Evolutionary conservation across 164 flowering plant species (phyloP).

Genomic region (Nymphaea thermarum): DNA sequence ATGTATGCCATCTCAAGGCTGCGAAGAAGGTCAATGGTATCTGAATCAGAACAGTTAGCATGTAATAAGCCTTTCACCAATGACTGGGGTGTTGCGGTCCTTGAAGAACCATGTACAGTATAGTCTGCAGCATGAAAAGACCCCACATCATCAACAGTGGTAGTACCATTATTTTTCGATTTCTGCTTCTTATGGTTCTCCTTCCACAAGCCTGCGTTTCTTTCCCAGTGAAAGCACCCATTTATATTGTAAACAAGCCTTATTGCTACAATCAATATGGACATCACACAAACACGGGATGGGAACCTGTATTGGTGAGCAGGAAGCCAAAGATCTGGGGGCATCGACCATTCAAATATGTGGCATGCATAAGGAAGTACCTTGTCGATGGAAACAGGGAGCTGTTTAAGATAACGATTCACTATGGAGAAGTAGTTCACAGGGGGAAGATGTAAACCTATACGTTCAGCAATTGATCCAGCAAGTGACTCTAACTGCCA

Average conservation of each 20-base stretch:
- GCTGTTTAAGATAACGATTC: constrained; percentile 42
- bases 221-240: constrained; percentile 74
- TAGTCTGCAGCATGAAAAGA: neutral
- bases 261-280: constrained; percentile 64
- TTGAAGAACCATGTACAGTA: neutral
- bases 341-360: constrained; percentile 76
- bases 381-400: constrained; percentile 49
- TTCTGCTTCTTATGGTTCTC: neutral
- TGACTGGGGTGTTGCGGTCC: neutral
- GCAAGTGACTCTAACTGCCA: constrained; percentile 58
- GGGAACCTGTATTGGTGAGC: constrained; percentile 47
- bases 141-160: neutral
- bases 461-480: constrained; percentile 44
- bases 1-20: constrained; percentile 36
- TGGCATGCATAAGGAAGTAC: constrained; percentile 50
- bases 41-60: constrained; percentile 18
- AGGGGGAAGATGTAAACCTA: constrained; percentile 73
- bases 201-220: neutral
- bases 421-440: constrained; percentile 68
- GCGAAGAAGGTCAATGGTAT: constrained; percentile 31
- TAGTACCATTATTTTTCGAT: neutral
- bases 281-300: constrained; percentile 67
- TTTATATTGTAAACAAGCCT: constrained; percentile 56
- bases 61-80: neutral
- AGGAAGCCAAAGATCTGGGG: constrained; percentile 70